Conservation (phyloP, 805 yeast species). For the Wickerhamiella allomyrinae region DNA sequence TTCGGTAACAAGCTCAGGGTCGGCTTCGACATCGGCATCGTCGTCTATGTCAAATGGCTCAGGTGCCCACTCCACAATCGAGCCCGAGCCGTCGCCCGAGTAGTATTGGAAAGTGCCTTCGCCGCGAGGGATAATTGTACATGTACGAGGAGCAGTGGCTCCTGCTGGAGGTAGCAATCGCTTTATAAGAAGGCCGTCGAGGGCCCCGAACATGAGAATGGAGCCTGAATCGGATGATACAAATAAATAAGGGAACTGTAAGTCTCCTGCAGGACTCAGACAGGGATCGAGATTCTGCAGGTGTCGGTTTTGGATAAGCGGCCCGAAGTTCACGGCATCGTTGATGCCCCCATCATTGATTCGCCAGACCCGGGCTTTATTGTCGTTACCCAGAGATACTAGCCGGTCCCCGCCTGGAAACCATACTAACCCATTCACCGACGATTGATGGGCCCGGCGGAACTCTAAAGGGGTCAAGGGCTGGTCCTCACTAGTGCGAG, state of each 20-base stretch:
- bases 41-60: neutral
- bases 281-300: constrained; percentile 43
- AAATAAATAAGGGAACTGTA: constrained; percentile 43
- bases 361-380: constrained; percentile 69
- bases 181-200: constrained; percentile 49
- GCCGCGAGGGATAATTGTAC: constrained; percentile 39
- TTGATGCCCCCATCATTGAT: constrained; percentile 39
- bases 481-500: constrained; percentile 27
- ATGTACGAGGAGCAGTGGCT: constrained; percentile 28
- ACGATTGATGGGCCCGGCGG: constrained; percentile 56
- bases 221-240: constrained; percentile 71
- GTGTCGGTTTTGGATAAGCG: constrained; percentile 52
- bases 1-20: neutral
- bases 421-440: constrained; percentile 73
- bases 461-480: constrained; percentile 20
- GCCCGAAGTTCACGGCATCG: constrained; percentile 61
- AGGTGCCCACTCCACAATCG: constrained; percentile 44
- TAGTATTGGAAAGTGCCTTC: constrained; percentile 33
- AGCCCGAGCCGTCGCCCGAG: constrained; percentile 58
- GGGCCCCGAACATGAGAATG: constrained; percentile 39
- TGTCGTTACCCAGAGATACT: constrained; percentile 64
- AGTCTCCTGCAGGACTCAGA: constrained; percentile 37
- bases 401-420: constrained; percentile 47
- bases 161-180: constrained; percentile 30
- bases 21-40: neutral